Conservation (phyloP, 441 rosid species). For the Viola pubescens region DNA sequence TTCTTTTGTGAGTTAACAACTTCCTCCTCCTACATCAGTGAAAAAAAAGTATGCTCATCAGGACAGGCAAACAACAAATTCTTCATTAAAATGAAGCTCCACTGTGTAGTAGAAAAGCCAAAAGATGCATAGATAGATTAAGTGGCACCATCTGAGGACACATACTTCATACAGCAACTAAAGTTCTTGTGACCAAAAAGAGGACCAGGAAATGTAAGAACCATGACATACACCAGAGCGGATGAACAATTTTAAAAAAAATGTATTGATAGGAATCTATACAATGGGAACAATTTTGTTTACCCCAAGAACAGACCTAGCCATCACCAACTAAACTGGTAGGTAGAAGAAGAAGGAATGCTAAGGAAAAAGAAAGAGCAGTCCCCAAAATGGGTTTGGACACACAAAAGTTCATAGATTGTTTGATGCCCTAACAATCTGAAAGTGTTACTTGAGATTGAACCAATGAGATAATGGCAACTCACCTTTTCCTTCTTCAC, state of each 20-base stretch:
- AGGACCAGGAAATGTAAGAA: too few species aligned
- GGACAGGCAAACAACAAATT: not conserved
- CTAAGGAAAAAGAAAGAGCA: not conserved
- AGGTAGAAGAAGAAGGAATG: not conserved
- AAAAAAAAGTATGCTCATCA: slow-evolving; percentile 8
- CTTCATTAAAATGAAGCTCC: not conserved
- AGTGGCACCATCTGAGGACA: too few species aligned
- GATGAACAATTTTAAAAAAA: too few species aligned
- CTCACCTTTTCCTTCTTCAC: slow-evolving; percentile 21
- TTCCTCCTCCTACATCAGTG: slow-evolving; percentile 28
- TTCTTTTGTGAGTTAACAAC: slow-evolving; percentile 31
- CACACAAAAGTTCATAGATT: too few species aligned
- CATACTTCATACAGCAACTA: too few species aligned
- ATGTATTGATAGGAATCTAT: too few species aligned
- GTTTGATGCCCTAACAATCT: too few species aligned
- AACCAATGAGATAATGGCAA: not conserved
- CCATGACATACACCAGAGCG: too few species aligned
- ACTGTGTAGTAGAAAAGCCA: not conserved
- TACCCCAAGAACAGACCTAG: not conserved
- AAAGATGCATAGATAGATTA: not conserved
- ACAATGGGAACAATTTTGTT: too few species aligned
- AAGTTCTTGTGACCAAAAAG: too few species aligned
- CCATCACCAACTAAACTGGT: not conserved
- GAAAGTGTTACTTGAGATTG: too few species aligned
- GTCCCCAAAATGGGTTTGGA: not conserved